Conservation (phyloP, 225 moss, liverwort and hornwort genomes). For the Lunularia cruciata region DNA sequence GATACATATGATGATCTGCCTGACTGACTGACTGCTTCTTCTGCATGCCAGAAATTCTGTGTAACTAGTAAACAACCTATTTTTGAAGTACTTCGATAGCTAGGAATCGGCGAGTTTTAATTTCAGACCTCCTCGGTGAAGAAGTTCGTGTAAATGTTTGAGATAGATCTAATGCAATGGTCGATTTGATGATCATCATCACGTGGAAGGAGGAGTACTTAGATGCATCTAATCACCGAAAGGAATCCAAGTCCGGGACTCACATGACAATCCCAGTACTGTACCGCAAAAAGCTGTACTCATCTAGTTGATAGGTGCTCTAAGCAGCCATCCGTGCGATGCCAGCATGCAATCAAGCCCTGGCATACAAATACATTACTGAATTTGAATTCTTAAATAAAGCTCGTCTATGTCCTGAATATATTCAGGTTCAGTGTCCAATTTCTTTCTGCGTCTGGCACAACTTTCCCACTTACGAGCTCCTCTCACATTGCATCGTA, state of each 20-base stretch:
- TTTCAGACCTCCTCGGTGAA: slow-evolving; percentile 5
- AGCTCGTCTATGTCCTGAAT: slow-evolving; percentile 6
- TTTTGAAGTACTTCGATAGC: not conserved
- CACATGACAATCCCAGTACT: not conserved
- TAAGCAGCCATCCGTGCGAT: not conserved
- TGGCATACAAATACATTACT: not conserved
- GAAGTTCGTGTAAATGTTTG: slow-evolving; percentile 7
- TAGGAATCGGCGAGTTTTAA: not conserved
- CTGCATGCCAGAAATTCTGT: slow-evolving; percentile 1
- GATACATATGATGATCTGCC: slow-evolving; percentile 2
- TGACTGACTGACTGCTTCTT: not conserved
- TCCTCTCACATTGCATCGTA: no score
- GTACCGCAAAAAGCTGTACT: not conserved
- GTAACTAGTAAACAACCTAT: slow-evolving; percentile 9
- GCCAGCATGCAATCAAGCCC: not conserved
- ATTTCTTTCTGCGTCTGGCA: not conserved
- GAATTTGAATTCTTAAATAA: slow-evolving; percentile 10
- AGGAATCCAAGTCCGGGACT: not conserved
- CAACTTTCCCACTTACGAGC: no score
- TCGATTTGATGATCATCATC: slow-evolving; percentile 1
- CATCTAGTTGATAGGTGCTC: not conserved
- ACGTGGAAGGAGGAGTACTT: slow-evolving; percentile 1
- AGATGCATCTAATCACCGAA: not conserved
- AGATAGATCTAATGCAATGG: not conserved
- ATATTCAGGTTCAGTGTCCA: slow-evolving; percentile 10